phyloP scores from a whole-genome alignment of 805 yeast species.

The Candida germanica region DNA sequence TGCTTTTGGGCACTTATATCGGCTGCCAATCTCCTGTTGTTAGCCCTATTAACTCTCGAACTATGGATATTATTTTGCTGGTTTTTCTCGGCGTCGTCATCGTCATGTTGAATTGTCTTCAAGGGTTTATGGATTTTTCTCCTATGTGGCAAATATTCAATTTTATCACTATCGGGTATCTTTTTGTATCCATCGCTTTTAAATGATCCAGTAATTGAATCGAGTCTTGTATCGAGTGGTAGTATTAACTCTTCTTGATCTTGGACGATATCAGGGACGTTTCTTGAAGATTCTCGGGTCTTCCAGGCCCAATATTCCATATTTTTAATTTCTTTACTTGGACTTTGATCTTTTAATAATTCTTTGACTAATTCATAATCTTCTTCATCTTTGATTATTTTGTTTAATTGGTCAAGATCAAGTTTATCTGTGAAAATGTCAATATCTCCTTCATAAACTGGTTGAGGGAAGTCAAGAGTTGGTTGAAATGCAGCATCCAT shows the following conservation, averaged over 20 bases:
- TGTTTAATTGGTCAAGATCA: constrained; percentile 51
- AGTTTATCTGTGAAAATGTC: constrained; percentile 17
- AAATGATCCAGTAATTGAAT: constrained; percentile 56
- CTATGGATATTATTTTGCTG: constrained; percentile 57
- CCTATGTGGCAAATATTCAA: constrained; percentile 79
- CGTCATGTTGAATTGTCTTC: constrained; percentile 68
- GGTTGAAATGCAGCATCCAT: constrained; percentile 48
- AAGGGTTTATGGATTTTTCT: constrained; percentile 66
- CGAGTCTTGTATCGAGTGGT: constrained; percentile 28
- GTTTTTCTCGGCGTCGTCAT: constrained; percentile 33
- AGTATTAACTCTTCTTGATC: constrained; percentile 27
- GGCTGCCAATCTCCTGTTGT: constrained; percentile 83
- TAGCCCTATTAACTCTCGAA: constrained; percentile 82
- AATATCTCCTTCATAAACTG: constrained; percentile 50
- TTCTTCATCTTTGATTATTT: constrained; percentile 66
- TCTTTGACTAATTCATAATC: constrained; percentile 57
- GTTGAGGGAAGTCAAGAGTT: constrained; percentile 45
- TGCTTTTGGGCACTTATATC: constrained; percentile 81
- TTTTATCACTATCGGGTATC: constrained; percentile 69
- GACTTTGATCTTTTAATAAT: constrained; percentile 28
- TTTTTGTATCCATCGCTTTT: constrained; percentile 71
- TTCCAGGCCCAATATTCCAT: constrained; percentile 69
- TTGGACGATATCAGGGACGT: constrained; percentile 15
- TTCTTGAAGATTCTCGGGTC: constrained; percentile 30
- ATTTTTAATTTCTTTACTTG: constrained; percentile 25